phyloP scores from a whole-genome alignment of 73 alveolate genomes.

The Breviolum minutum region DNA sequence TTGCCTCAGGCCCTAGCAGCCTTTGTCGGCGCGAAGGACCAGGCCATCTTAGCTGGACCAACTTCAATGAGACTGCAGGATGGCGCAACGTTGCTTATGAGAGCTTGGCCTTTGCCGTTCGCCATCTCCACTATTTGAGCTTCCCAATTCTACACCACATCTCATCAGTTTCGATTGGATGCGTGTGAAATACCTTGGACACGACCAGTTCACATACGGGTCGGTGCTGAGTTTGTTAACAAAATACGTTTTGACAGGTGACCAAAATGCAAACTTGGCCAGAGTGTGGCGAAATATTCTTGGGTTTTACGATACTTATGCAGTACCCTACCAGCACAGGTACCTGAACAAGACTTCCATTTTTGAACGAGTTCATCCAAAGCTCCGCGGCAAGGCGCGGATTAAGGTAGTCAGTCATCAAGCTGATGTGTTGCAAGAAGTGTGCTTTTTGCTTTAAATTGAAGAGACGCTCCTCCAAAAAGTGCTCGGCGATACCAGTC shows the following conservation, averaged over 20 bases:
- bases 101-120: background rate
- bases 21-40: background rate
- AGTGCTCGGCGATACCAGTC: slow-evolving; percentile 7
- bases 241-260: background rate
- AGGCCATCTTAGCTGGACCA: background rate
- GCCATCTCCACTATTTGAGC: background rate
- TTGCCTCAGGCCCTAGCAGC: background rate
- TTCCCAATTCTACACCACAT: background rate
- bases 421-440: background rate
- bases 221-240: background rate
- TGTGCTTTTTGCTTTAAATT: background rate
- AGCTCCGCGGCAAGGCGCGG: slow-evolving; percentile 41
- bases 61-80: background rate
- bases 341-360: background rate
- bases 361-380: background rate
- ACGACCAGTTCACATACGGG: background rate
- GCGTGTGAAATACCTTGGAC: slow-evolving; percentile 37
- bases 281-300: background rate
- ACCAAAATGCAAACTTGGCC: background rate
- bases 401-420: background rate
- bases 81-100: background rate
- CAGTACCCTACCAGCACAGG: background rate
- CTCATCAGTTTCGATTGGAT: background rate
- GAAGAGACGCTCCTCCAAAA: background rate
- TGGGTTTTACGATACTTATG: background rate